Evolutionary conservation across 2,329 filamentous ascomycete genomes (phyloP).

Genomic region (Sporothrix protearum): DNA sequence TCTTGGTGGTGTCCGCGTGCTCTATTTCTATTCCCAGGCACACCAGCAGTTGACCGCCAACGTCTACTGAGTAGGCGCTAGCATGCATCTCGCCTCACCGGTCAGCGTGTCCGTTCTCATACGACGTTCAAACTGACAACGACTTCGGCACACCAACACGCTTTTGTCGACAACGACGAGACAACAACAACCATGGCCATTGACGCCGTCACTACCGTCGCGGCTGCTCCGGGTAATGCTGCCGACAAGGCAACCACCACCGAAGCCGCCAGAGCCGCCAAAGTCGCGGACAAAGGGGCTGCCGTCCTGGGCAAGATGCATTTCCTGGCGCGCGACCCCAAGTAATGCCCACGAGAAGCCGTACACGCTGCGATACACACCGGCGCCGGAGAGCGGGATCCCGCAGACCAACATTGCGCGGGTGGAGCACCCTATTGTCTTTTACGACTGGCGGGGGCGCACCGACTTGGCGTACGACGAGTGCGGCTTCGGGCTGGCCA

Average conservation of each 20-base stretch:
- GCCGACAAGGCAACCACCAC: background rate
- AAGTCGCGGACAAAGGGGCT: background rate
- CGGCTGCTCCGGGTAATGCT: background rate
- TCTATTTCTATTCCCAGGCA: background rate
- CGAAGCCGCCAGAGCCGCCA: background rate
- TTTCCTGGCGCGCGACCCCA: slow-evolving; percentile 25
- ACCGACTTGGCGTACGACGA: slow-evolving; percentile 21
- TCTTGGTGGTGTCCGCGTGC: background rate
- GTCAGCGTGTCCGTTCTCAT: background rate
- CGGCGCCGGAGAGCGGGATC: slow-evolving; percentile 22
- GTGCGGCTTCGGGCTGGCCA: slow-evolving; percentile 24
- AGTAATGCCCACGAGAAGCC: slow-evolving; percentile 27
- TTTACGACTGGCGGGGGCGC: slow-evolving; percentile 21
- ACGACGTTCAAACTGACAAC: background rate
- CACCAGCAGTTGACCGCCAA: background rate
- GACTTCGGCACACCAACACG: background rate
- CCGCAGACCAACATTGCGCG: slow-evolving; percentile 28
- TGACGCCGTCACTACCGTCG: background rate
- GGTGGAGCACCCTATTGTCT: slow-evolving; percentile 21
- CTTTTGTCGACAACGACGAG: background rate
- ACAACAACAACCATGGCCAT: background rate
- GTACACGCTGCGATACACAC: slow-evolving; percentile 27
- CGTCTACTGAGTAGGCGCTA: background rate
- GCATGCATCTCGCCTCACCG: background rate
- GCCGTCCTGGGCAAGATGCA: slow-evolving; percentile 23